Evolutionary conservation across 192 early-diverging fungal species (phyloP), one percentile per base, ranked within the genome.

Genomic region (Martensiomyces pterosporus): DNA sequence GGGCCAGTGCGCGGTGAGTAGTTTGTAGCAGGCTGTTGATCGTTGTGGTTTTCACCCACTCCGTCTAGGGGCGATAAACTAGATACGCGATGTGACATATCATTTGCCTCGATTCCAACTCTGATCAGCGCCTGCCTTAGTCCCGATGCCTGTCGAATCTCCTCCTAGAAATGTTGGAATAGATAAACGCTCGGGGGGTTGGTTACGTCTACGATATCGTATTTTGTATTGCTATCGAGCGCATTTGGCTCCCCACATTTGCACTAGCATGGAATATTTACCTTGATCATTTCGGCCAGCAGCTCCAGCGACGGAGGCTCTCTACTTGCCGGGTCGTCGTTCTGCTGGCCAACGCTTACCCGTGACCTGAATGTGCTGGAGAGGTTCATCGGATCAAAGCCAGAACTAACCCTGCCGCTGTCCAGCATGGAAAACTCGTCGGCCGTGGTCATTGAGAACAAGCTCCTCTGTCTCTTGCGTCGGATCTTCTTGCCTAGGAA

Each of bases 381-480:
- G 0, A 51, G 26, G 3, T 37, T 24, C 50, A 57, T 62, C 1
- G 70, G 63, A 25, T 66, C 63, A 39, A 66, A 66, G 2, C 39
- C 42, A 29, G 47, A 6, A 13, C 43, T 34, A 19, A 57, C 38
- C 8, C 63, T 50, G 0, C 63, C 70, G 42, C 70, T 62, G 43
- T 62, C 70, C 34, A 74, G 55, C 49, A 74, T 21, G 13, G 63
- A 61, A 36, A 62, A 74, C 33, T 74, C 59, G 27, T 50, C 54
- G 9, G 63, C 63, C 0, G 61, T 36, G n/a, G 58, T 64, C 70
- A 74, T 74, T 24, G 70, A 74, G 39, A 74, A 74, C 55, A 74
- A 44, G 33, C 70, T 74, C 55, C 41, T 49, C 39, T 74, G 70
- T 38, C 70, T 52, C 40, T 56, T 66, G 21, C 70, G 70, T 2